phyloP scores from a whole-genome alignment of 78 protist species.

The Ministeria vibrans region DNA sequence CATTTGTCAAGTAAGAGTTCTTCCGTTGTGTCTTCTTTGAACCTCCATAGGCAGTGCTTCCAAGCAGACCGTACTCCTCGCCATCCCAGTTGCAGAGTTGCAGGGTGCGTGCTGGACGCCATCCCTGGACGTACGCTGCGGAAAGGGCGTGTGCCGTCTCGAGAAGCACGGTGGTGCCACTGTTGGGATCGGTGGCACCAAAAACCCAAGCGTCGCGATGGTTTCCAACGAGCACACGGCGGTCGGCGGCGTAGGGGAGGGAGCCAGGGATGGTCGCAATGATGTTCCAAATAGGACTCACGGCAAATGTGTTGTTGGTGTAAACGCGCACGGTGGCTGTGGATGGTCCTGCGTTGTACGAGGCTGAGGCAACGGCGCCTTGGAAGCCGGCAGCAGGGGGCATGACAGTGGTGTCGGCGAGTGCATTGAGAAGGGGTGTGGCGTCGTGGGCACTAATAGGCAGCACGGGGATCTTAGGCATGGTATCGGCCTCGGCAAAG shows the following conservation, averaged over 20 bases:
- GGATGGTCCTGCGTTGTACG: not conserved
- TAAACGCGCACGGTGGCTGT: not conserved
- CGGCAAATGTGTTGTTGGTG: not conserved
- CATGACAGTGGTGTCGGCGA: too few relatives aligned
- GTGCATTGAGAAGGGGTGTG: not conserved
- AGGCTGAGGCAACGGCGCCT: not conserved
- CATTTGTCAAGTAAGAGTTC: too few relatives aligned
- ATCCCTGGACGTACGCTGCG: not conserved
- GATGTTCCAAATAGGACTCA: not conserved
- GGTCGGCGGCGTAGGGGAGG: not conserved
- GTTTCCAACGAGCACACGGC: constrained; percentile 11
- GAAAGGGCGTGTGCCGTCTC: constrained; percentile 10
- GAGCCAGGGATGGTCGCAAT: not conserved
- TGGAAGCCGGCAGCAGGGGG: not conserved
- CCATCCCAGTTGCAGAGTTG: constrained; percentile 29
- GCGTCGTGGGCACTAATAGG: constrained; percentile 4
- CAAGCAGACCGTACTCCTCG: constrained; percentile 47
- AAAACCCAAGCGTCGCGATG: constrained; percentile 54
- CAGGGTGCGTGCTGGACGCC: constrained; percentile 23
- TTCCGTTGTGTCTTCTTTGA: too few relatives aligned
- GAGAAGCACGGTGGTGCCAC: constrained; percentile 27
- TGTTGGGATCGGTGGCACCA: constrained; percentile 50
- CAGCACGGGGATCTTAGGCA: constrained; percentile 16
- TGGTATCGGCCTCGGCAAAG: not conserved
- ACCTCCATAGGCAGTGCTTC: too few relatives aligned